Conservation (phyloP, 306 rosid genomes). For the Fagus crenata region DNA sequence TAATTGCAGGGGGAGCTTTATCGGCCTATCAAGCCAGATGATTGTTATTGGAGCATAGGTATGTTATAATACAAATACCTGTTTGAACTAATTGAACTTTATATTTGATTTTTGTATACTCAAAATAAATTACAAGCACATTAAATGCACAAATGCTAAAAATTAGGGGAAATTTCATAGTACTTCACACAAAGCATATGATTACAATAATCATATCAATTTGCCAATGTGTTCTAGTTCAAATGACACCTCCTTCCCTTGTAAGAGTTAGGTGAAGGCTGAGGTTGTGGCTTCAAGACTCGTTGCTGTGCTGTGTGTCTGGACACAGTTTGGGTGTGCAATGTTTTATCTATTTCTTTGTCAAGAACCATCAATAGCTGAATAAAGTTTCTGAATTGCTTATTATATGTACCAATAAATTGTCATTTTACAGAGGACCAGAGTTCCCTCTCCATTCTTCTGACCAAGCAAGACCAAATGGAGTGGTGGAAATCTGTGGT, state of each 20-base stretch:
- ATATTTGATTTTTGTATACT: neutral
- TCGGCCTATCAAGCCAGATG: slow-evolving; percentile 69
- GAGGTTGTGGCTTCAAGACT: no score
- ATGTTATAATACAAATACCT: slow-evolving; percentile 10
- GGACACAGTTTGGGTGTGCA: neutral
- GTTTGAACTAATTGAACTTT: neutral
- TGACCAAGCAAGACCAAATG: slow-evolving; percentile 95
- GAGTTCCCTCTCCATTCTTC: slow-evolving; percentile 63
- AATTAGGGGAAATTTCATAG: neutral
- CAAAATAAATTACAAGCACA: neutral
- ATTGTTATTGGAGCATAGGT: slow-evolving; percentile 96
- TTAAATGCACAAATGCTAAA: neutral
- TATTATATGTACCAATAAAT: neutral
- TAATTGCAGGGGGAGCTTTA: slow-evolving; percentile 64
- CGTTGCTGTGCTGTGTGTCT: neutral
- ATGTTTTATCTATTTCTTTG: neutral
- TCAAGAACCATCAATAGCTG: neutral
- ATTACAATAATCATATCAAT: no score
- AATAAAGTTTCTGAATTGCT: neutral
- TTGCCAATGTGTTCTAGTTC: no score
- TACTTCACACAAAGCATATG: neutral
- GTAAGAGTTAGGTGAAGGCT: no score
- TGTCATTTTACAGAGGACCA: slow-evolving; percentile 79
- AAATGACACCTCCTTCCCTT: no score
- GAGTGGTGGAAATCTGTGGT: slow-evolving; percentile 95